phyloP scores from a whole-genome alignment of 2,329 filamentous ascomycete species.

The Epichloe elymi region DNA sequence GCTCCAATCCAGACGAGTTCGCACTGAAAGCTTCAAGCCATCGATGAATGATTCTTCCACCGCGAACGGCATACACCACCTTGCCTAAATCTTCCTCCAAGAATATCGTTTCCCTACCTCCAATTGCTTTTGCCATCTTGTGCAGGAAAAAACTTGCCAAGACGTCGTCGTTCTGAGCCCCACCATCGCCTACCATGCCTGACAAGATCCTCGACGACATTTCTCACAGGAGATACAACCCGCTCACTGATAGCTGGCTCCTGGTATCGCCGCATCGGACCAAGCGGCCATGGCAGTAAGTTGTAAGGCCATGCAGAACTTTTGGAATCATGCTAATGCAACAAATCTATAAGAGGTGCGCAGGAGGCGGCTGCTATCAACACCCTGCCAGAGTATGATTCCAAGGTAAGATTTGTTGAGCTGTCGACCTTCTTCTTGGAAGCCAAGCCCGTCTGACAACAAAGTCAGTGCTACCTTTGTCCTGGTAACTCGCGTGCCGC shows the following conservation, averaged over 20 bases:
- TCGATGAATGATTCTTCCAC: too few relatives aligned
- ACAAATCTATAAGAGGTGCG: slow-evolving; percentile 47
- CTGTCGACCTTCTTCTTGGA: background rate
- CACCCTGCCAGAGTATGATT: slow-evolving; percentile 68
- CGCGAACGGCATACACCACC: too few relatives aligned
- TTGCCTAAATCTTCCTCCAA: too few relatives aligned
- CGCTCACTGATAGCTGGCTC: slow-evolving; percentile 78
- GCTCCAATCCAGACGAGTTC: background rate
- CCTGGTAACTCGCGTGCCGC: slow-evolving; percentile 81
- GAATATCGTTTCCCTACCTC: background rate
- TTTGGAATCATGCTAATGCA: background rate
- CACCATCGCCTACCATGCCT: slow-evolving; percentile 38
- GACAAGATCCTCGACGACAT: slow-evolving; percentile 83
- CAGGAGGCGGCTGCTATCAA: slow-evolving; percentile 60
- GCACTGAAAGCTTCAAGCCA: background rate
- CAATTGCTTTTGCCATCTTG: background rate
- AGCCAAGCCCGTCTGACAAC: background rate
- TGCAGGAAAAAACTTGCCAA: background rate
- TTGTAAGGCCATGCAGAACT: slow-evolving; percentile 7
- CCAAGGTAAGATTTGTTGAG: slow-evolving; percentile 34
- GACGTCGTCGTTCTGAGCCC: background rate
- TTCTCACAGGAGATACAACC: slow-evolving; percentile 88
- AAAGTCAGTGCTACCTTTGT: slow-evolving; percentile 72
- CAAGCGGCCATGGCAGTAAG: slow-evolving; percentile 96
- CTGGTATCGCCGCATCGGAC: slow-evolving; percentile 92